Evolutionary conservation across 306 rosid species (phyloP), one percentile per base, ranked within the genome.

Genomic region (Lathyrus oleraceus): DNA sequence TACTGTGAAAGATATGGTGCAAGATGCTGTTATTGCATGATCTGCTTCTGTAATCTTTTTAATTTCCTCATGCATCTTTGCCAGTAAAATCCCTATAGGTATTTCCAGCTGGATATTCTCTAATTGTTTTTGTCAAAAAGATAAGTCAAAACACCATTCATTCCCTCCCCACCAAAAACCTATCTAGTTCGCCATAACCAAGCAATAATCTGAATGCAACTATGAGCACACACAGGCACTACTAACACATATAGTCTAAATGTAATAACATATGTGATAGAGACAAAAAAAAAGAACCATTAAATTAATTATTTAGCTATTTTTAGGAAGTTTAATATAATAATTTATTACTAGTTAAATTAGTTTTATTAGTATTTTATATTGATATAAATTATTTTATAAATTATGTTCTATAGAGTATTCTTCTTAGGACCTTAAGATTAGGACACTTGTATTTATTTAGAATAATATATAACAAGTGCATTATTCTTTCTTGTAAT

Each of bases 141-240:
- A 79, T 58, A 90, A 14, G 97, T 90, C 82, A 90, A 69, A 13
- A 87, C 92, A 53, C 97, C 98, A 51, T 87, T 80, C 94, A 85
- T 87, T 40, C 62, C 61, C 48, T 81, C 80, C 27, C 85, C 81
- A 17, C 81, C 47, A 64, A 87, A 78, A 69, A 80, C 86, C 96
- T 92, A 77, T 67, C 23, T 1, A 60, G 28, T 61, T 66, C 15
- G 14, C 65, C 72, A 66, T 35, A 68, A 71, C 10, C 14, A 42
- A 60, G 38, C 5, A 8, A 54, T 48, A 48, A 14, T 44, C 8
- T 1, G 19, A 44, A 44, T 44, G 5, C 19, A 44, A 13, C 6
- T 44, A 44, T 14, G 49, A 44, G 8, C 49, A 44, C 15, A 5
- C 17, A 42, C 14, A 32, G 19, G 14, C 19, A 44, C 9, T 14